A percentile compares a stretch with the other conserved stretches of the same genome.
These are phyloP conservation scores for Trametes cingulata DNA, from an alignment of 768 basidiomycete species.

Conservation along the genomic window DNA sequence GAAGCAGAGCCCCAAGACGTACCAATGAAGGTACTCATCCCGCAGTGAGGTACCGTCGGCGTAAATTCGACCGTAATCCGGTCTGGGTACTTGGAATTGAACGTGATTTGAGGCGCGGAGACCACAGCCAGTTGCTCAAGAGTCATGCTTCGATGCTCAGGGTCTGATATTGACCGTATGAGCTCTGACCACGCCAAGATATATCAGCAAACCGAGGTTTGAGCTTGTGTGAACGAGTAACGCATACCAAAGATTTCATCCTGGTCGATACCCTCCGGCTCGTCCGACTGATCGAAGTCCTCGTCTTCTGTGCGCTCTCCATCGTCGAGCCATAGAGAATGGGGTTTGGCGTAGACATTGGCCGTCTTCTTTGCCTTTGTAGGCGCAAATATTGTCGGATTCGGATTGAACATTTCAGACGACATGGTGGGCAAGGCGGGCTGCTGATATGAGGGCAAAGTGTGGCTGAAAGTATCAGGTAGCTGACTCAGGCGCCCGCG, in stretches of 20 bases:
- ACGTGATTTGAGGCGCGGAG: conserved; percentile 78
- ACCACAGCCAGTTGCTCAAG: conserved; percentile 96
- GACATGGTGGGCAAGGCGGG: conserved; percentile 17
- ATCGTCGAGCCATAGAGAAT: conserved; percentile 58
- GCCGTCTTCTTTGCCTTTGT: conserved; percentile 49
- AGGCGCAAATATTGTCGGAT: conserved; percentile 77
- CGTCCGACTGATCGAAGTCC: conserved; percentile 40
- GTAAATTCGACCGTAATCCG: conserved; percentile 89
- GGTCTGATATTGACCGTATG: conserved; percentile 89
- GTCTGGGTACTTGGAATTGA: conserved; percentile 51
- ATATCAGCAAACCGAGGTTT: not conserved
- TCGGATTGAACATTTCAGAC: conserved; percentile 80
- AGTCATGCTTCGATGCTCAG: conserved; percentile 88
- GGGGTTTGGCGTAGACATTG: conserved; percentile 36
- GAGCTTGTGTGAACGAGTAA: not conserved
- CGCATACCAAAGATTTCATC: conserved; percentile 87
- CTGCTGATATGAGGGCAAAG: not conserved
- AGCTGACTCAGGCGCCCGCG: conserved; percentile 13
- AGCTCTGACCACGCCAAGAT: conserved; percentile 58
- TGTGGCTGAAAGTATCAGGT: not conserved
- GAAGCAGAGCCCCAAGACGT: conserved; percentile 21
- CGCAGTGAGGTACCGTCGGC: conserved; percentile 96
- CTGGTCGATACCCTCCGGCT: conserved; percentile 77
- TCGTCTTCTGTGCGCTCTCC: conserved; percentile 30
- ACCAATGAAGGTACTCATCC: conserved; percentile 97